Conservation (phyloP, 148 eudicot species). For the Agrostemma githago region DNA sequence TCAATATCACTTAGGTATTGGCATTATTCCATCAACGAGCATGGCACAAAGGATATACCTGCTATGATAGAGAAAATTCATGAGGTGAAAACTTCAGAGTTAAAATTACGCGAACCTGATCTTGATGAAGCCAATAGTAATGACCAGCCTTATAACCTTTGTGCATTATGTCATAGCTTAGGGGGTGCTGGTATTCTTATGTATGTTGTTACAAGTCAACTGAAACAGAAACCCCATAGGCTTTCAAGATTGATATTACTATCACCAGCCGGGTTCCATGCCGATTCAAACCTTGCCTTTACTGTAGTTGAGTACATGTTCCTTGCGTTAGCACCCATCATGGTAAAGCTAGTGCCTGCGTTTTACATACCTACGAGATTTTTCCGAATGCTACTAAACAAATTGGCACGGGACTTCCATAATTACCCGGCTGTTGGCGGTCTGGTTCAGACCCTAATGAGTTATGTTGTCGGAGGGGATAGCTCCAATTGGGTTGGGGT, state of each 20-base stretch:
- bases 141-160: conserved; percentile 72
- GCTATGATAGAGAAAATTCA: conserved; percentile 89
- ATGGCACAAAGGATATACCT: conserved; percentile 87
- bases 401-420: conserved; percentile 88
- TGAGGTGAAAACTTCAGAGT: conserved; percentile 66
- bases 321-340: conserved; percentile 57
- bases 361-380: conserved; percentile 93
- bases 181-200: conserved; percentile 93
- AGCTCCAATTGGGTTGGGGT: conserved; percentile 99
- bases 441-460: conserved; percentile 88
- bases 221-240: conserved; percentile 69
- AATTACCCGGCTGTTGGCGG: conserved; percentile 96
- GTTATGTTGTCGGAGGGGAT: conserved; percentile 90
- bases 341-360: conserved; percentile 69
- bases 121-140: conserved; percentile 32
- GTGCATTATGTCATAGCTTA: conserved; percentile 85
- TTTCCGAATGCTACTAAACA: conserved; percentile 89
- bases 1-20: conserved; percentile 58
- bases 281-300: conserved; percentile 61
- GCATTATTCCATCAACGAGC: conserved; percentile 94
- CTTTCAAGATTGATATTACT: conserved; percentile 73
- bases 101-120: conserved; percentile 41
- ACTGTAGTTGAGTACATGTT: conserved; percentile 52
- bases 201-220: conserved; percentile 61
- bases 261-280: conserved; percentile 95